Percentiles rank a stretch among this genome's conserved stretches.
Evolutionary conservation across 768 basidiomycete genomes (phyloP).

Genomic region (Collybia sordida): DNA sequence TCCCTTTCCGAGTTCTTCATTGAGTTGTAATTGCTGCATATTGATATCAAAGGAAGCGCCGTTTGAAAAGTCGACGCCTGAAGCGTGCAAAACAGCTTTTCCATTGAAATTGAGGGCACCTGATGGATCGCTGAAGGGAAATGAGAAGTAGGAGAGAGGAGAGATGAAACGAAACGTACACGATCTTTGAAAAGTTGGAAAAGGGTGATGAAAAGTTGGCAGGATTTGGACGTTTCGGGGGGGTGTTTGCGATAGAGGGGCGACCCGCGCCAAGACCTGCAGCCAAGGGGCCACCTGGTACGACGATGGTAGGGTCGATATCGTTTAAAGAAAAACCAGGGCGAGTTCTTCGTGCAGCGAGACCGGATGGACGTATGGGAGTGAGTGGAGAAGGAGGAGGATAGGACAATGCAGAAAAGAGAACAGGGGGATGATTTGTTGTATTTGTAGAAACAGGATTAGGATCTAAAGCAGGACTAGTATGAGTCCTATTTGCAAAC

Average conservation of each 20-base stretch:
- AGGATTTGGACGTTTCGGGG: constrained; percentile 31
- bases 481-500: constrained; percentile 29
- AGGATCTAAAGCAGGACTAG: constrained; percentile 36
- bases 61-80: constrained; percentile 83
- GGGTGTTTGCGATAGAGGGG: constrained; percentile 46
- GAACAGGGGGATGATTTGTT: constrained; percentile 12
- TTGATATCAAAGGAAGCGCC: constrained; percentile 92
- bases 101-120: constrained; percentile 93
- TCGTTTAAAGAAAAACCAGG: constrained; percentile 64
- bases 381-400: background rate
- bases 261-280: constrained; percentile 74
- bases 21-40: constrained; percentile 88
- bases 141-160: constrained; percentile 3
- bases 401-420: constrained; percentile 22
- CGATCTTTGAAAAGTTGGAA: constrained; percentile 89
- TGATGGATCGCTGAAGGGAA: constrained; percentile 75
- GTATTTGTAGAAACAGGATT: constrained; percentile 19
- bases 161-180: constrained; percentile 52
- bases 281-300: constrained; percentile 53
- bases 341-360: constrained; percentile 46
- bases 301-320: constrained; percentile 45
- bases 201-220: constrained; percentile 74
- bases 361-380: constrained; percentile 26
- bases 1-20: constrained; percentile 93
- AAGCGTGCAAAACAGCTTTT: constrained; percentile 89